Percentiles rank a stretch among this genome's conserved stretches.
These are phyloP conservation scores for Dysphania ambrosioides DNA, from an alignment of 148 eudicot species.

Conservation along the genomic window DNA sequence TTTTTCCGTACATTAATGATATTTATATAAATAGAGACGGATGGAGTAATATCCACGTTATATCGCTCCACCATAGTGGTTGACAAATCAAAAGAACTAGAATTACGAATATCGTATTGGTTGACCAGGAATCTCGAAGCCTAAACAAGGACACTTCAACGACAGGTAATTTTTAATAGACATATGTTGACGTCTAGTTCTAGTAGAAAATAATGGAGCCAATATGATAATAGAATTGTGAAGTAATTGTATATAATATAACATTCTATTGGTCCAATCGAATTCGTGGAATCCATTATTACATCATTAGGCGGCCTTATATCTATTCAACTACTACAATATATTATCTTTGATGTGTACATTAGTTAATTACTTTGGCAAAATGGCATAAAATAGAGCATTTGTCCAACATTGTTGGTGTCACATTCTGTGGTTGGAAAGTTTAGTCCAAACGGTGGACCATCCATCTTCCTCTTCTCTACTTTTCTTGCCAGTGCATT, in stretches of 20 bases:
- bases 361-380: neutral
- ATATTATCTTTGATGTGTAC: constrained; percentile 6
- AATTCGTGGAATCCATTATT: neutral
- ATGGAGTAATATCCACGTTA: too few relatives aligned
- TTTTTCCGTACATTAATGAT: too few relatives aligned
- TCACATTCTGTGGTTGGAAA: constrained; percentile 1
- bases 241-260: neutral
- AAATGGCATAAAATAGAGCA: neutral
- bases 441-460: constrained; percentile 8
- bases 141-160: neutral
- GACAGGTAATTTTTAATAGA: neutral
- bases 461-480: neutral
- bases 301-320: constrained; percentile 1
- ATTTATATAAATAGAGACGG: too few relatives aligned
- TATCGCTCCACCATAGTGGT: too few relatives aligned
- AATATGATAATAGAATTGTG: neutral
- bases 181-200: neutral
- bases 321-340: neutral
- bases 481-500: neutral
- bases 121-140: neutral
- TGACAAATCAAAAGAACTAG: too few relatives aligned
- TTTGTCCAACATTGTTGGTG: neutral
- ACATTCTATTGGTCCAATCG: neutral
- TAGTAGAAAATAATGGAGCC: neutral
- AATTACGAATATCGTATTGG: neutral